These are phyloP conservation scores for Acrasis kona DNA, from an alignment of 78 protist genomes.

Conservation along the genomic window DNA sequence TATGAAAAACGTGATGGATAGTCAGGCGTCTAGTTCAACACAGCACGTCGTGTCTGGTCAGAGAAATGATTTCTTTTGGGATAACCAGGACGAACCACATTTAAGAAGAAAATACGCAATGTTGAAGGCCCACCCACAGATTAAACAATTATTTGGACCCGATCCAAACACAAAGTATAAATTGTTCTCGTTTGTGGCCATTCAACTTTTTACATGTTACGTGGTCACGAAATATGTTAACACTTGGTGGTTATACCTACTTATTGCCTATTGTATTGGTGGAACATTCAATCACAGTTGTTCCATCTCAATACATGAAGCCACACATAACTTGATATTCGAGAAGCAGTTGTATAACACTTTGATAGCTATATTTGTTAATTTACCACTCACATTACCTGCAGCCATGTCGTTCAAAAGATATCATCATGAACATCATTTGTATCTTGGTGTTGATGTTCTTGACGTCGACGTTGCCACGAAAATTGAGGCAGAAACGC, in stretches of 20 bases:
- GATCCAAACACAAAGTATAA: background rate
- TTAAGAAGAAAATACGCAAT: background rate
- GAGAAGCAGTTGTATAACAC: slow-evolving; percentile 21
- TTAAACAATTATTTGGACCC: background rate
- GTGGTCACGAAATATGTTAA: background rate
- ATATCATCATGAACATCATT: slow-evolving; percentile 70
- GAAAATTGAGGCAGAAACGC: slow-evolving; percentile 28
- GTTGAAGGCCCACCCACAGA: slow-evolving; percentile 7
- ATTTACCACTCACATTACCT: slow-evolving; percentile 62
- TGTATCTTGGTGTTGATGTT: slow-evolving; percentile 31
- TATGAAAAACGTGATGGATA: too few relatives aligned
- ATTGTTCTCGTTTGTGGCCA: background rate
- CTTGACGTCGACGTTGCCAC: slow-evolving; percentile 73
- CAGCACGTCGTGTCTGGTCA: too few relatives aligned
- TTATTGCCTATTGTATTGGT: slow-evolving; percentile 48
- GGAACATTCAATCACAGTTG: slow-evolving; percentile 50
- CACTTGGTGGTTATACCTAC: slow-evolving; percentile 21
- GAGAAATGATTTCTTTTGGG: background rate
- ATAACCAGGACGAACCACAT: background rate
- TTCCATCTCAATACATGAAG: slow-evolving; percentile 62
- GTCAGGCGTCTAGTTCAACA: too few relatives aligned
- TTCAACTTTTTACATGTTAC: background rate
- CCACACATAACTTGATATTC: slow-evolving; percentile 42
- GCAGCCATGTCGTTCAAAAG: slow-evolving; percentile 47
- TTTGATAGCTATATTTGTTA: slow-evolving; percentile 39